Evolutionary conservation across 1,284 basidiomycete genomes (phyloP), one percentile per base, ranked within the genome.

Genomic region (Fomitopsis pinicola): DNA sequence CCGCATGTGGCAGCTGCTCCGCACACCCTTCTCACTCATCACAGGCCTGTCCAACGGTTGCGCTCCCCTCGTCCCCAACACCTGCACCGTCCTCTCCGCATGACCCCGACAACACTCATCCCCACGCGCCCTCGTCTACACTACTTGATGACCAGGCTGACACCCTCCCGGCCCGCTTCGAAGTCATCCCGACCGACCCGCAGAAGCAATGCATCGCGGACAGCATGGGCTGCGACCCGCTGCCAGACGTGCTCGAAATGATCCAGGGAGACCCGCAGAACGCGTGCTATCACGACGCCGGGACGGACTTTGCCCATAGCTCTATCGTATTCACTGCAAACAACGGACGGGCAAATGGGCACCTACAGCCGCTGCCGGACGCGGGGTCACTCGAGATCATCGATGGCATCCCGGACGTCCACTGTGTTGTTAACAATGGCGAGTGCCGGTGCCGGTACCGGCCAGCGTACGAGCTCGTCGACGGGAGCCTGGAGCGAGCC

Each of bases 401-500:
- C 30, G 19, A 46, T 12, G 55, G 48, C 5, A 55, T 40, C 17
- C 42, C 59, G 50, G 42, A 8, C 19, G 36, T 59, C 46, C 17
- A 59, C 42, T 68, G 68, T 62, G 40, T 61, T 9, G 67, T 59
- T 38, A 66, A 69, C 5, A 42, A 53, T 40, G 62, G 64, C 36
- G 61, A 50, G 38, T 68, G 68, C 54, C 58, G 45, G 57, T 62
- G 60, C 63, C 76, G 74, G 35, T 92, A 91, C 73, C 77, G 79
- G 35, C 94, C 94, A 0, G 93, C 93, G 0, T 92, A 93, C 75
- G 88, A 92, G 75, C 79, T 95, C 8, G 65, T 80, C 57, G 94
- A 97, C 70, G 91, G 84, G 12, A 77, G 76, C 28, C 79, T 92
- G 57, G 95, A 98, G 75, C 82, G 95, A 30, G 84, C 81, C n/a